Percentiles rank a stretch among this genome's conserved stretches.
Evolutionary conservation across 495 filamentous ascomycete genomes (phyloP).

Genomic region (Glarea lozoyensis): DNA sequence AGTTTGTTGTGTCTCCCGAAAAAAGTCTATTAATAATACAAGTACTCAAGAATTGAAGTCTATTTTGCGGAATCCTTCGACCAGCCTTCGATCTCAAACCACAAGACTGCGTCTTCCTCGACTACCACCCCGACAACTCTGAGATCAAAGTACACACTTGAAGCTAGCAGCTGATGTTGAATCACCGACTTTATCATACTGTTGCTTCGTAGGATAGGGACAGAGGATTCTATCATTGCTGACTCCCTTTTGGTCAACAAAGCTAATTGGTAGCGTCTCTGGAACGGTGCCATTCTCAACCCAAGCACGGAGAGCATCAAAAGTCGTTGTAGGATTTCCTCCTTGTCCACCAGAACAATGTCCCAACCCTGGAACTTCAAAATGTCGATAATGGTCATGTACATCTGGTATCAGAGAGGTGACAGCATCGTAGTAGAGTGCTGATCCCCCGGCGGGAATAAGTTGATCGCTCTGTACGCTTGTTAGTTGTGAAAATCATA

Average conservation of each 20-base stretch:
- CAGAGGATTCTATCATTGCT: constrained; percentile 16
- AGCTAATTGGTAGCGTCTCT: constrained; percentile 6
- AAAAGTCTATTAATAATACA: no score
- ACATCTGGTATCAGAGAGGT: constrained; percentile 7
- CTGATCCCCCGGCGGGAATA: constrained; percentile 19
- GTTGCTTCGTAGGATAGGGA: background rate
- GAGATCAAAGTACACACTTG: no score
- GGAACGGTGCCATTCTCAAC: constrained; percentile 28
- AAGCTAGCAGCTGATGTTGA: background rate
- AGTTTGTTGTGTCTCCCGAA: no score
- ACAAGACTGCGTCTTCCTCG: no score
- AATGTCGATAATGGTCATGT: constrained; percentile 24
- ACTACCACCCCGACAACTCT: no score
- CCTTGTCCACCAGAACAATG: constrained; percentile 25
- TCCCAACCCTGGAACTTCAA: constrained; percentile 23
- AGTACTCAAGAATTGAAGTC: no score
- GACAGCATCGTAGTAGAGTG: constrained; percentile 23
- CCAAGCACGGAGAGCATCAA: constrained; percentile 24
- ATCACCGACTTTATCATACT: background rate
- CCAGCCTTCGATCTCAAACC: no score
- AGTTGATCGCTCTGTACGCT: constrained; percentile 19
- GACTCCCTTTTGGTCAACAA: constrained; percentile 9
- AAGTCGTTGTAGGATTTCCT: constrained; percentile 19
- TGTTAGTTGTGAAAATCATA: no score
- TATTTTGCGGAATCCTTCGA: no score